Conservation (phyloP, 2,329 filamentous ascomycete genomes). For the Tolypocladium capitatum region DNA sequence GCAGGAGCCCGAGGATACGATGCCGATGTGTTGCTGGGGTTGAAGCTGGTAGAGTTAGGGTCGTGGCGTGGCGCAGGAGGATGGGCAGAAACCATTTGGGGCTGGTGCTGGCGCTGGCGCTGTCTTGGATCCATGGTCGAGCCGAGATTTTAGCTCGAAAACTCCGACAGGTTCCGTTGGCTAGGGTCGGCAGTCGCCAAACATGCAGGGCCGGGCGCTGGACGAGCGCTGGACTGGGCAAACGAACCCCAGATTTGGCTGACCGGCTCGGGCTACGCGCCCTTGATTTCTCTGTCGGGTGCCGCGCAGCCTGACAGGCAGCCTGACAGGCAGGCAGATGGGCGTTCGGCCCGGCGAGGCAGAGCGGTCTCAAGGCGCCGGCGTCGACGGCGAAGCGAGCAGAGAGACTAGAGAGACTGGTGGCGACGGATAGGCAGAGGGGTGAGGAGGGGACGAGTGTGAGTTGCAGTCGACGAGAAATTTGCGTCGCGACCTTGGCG, state of each 20-base stretch:
- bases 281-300: background rate
- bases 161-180: constrained; percentile 8
- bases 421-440: background rate
- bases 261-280: background rate
- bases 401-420: background rate
- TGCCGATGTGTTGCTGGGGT: background rate
- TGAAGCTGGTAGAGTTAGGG: background rate
- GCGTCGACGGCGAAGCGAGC: background rate
- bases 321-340: background rate
- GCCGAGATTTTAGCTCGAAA: constrained; percentile 22
- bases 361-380: background rate
- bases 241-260: background rate
- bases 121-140: constrained; percentile 19
- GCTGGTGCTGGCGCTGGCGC: constrained; percentile 7
- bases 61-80: background rate
- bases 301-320: background rate
- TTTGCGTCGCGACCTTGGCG: background rate
- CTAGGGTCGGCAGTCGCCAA: background rate
- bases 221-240: background rate
- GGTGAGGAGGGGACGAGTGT: background rate
- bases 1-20: background rate
- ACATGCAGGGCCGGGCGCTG: background rate
- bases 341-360: background rate
- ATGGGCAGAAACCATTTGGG: background rate
- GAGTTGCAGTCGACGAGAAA: background rate